Percentiles rank a stretch among this genome's conserved stretches.
These are phyloP conservation scores for Hyaloscypha finlandica DNA, from an alignment of 495 filamentous ascomycete genomes.

Conservation along the genomic window DNA sequence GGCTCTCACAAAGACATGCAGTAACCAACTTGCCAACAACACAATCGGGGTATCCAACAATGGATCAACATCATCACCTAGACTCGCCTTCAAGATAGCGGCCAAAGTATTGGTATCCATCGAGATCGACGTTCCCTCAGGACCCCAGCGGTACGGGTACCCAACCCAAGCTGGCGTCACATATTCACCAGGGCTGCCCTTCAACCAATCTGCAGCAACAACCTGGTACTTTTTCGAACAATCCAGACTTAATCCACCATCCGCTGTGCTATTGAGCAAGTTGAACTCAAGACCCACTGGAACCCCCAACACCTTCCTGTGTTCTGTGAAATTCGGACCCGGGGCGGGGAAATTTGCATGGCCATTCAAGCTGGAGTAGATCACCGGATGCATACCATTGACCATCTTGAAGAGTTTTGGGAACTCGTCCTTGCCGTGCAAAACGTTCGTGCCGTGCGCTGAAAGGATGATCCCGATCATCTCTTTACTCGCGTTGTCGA, in stretches of 20 bases:
- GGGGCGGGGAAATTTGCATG: conserved; percentile 24
- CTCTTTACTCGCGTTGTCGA: conserved; percentile 25
- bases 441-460: conserved; percentile 19
- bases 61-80: conserved; percentile 11
- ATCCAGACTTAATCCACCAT: conserved; percentile 14
- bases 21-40: conserved; percentile 16
- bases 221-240: conserved; percentile 17
- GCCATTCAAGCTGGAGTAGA: conserved; percentile 23
- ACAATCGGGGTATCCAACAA: conserved; percentile 12
- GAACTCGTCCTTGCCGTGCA: conserved; percentile 6
- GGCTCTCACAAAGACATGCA: conserved; percentile 25
- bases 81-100: conserved; percentile 9
- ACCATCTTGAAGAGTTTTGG: conserved; percentile 3
- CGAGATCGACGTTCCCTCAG: conserved; percentile 22
- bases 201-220: conserved; percentile 16
- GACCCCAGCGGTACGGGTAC: conserved; percentile 29
- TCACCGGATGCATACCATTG: conserved; percentile 19
- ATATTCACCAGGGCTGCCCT: conserved; percentile 9
- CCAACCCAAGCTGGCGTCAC: conserved; percentile 18
- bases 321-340: conserved; percentile 17
- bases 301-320: conserved; percentile 16
- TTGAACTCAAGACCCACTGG: conserved; percentile 23
- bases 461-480: conserved; percentile 18
- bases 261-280: conserved; percentile 20
- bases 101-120: conserved; percentile 20